Evolutionary conservation across 1,284 basidiomycete genomes (phyloP).

Genomic region (Fomitopsis palustris): DNA sequence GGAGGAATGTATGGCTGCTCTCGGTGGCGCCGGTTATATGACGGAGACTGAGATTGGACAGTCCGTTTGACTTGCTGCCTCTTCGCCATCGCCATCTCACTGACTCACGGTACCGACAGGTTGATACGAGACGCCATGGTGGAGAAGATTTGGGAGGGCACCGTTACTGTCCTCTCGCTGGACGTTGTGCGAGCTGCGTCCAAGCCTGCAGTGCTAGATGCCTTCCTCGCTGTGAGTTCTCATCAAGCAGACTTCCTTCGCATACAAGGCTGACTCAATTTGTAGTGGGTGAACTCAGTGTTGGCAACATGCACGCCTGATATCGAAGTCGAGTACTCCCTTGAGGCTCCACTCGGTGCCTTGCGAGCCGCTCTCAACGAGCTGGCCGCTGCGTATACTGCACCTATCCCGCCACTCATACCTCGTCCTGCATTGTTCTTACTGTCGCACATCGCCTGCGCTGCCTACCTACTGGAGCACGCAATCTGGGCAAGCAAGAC

Average conservation of each 20-base stretch:
- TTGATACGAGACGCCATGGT: conserved; percentile 65
- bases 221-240: conserved; percentile 33
- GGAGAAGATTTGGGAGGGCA: conserved; percentile 85
- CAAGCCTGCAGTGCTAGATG: conserved; percentile 33
- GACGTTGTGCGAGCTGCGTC: conserved; percentile 59
- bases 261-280: neutral
- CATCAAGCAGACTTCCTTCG: neutral
- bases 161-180: conserved; percentile 62
- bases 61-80: conserved; percentile 16
- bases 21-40: conserved; percentile 84
- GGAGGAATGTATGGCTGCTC: conserved; percentile 70
- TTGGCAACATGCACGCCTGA: conserved; percentile 37
- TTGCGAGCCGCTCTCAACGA: conserved; percentile 36
- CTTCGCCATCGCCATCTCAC: conserved; percentile 5
- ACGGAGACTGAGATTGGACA: conserved; percentile 69
- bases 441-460: conserved; percentile 48
- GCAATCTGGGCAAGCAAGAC: conserved; percentile 50
- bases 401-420: conserved; percentile 41
- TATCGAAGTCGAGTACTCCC: conserved; percentile 20
- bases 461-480: conserved; percentile 61
- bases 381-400: conserved; percentile 33
- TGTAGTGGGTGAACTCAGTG: conserved; percentile 51
- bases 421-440: conserved; percentile 55
- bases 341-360: conserved; percentile 27
- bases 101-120: conserved; percentile 20